Base-by-base conservation (phyloP, 1,284 basidiomycete species). In the Fomitopsis pinicola region DNA sequence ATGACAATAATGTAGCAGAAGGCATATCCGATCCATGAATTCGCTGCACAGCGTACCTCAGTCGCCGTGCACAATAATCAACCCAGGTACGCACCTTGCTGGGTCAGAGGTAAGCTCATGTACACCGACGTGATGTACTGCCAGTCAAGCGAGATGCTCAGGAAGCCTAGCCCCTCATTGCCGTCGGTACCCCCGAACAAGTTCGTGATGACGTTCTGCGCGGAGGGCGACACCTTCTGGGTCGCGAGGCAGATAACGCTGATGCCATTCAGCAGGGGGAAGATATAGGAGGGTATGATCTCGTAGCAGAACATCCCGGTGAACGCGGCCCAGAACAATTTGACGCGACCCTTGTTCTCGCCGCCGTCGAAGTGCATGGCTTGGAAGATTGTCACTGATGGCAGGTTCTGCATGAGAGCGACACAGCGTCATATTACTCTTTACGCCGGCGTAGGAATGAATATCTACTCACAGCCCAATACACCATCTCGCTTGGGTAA, bases 401-500 rank as follows among this genome's bases (percentile, higher is more conserved):
- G 82, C 22, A 87, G 71, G 66, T 82, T 84, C 80, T 83, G 46
- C 9, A 30, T 22, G 17, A 15, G 14, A 9, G 26, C 45, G 26
- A 1, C 22, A 1, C 22, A 22, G 22, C 22, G 6, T 36, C 17
- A 26, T 7, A 19, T 62, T 48, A 58, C 46, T 50, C 8, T 50
- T 14, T 35, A 48, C 62, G 62, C 30, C 42, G 14, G 33, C 40
- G 35, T 61, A 9, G 68, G 26, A 0, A 64, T 61, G 10, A 59
- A 42, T 8, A 40, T n/a, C 22, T 60, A 74, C 80, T 64, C 66
- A 83, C 82, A 57, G 59, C 69, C 77, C 87, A 88, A 72, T 88
- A 89, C 35, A 90, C 85, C 84, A 87, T 87, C 70, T 86, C 83
- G n/a, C 84, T 83, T 0, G 88, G 87, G 69, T 86, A 85, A 17